Base-by-base conservation (phyloP, 164 flowering plant species). In the Vitis cinerea region DNA sequence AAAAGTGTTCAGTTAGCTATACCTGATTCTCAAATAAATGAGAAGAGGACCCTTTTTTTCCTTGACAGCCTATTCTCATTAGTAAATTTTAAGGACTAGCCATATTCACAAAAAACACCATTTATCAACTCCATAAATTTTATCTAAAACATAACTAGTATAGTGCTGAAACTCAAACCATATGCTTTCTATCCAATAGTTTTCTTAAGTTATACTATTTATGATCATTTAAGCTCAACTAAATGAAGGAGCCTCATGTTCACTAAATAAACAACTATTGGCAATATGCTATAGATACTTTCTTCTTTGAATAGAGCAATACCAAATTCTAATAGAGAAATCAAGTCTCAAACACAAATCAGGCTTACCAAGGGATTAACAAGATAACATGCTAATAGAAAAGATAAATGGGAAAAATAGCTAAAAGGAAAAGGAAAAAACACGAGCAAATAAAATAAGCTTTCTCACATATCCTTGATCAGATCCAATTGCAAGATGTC, bases 401-500 rank as follows among this genome's bases (percentile, higher is more conserved):
- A 73, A 6, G 49, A 19, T 14, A 65, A 55, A 54, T 11, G 29
- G 31, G 67, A 50, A 23, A 17, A 17, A 59, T 1, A 3, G 44
- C 44, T 8, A 48, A 13, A 19, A 50, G 15, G 29, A 48, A 37
- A 17, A 66, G 30, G 17, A 62, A 50, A 52, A 47, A 12, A 27
- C 44, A 63, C 11, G 50, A 23, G 37, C 31, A 50, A 10, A 50
- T 8, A 15, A 4, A 17, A 50, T 53, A 65, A 70, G 55, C 97
- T 75, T 83, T 37, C 44, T 37, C 44, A 92, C 97, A 87, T 85
- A 82, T 92, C 98, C 98, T 84, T 86, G 84, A 61, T 90, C 97
- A 75, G 94, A 82, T 13, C 98, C 98, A 77, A 94, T 80, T 19
- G 90, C 93, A 77, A 94, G 78, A 72, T 85, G 84, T 56, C 71